phyloP scores from a whole-genome alignment of 208 protist species.

The Jaenimonas drosophilae region DNA sequence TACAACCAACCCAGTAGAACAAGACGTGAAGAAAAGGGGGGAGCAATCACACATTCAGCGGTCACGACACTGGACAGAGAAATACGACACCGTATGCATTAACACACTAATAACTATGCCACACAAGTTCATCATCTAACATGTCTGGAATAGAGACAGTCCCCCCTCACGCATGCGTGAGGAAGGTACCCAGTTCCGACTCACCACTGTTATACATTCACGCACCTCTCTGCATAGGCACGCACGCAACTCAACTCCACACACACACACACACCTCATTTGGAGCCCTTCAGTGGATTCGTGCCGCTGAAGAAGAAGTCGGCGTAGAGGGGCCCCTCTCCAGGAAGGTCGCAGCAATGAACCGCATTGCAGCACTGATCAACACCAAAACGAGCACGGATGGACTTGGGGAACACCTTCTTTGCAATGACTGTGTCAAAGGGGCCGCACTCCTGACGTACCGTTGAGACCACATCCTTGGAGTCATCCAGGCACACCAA shows the following conservation, averaged over 20 bases:
- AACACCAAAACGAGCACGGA: conserved; percentile 84
- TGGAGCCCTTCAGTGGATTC: neutral
- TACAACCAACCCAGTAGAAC: too few relatives aligned
- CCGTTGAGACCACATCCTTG: conserved; percentile 37
- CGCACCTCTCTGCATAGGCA: neutral
- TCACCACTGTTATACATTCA: too few relatives aligned
- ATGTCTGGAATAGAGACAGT: too few relatives aligned
- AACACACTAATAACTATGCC: too few relatives aligned
- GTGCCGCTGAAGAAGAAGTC: conserved; percentile 56
- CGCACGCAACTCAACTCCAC: too few relatives aligned
- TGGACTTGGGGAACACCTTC: conserved; percentile 66
- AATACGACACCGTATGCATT: too few relatives aligned
- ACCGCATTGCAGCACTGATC: conserved; percentile 80
- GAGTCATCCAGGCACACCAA: conserved; percentile 38
- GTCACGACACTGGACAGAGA: too few relatives aligned
- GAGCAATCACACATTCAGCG: too few relatives aligned
- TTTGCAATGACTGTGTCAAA: conserved; percentile 79
- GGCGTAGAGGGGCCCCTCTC: conserved; percentile 83
- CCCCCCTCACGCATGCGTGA: too few relatives aligned
- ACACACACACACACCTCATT: neutral
- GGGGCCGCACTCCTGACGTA: conserved; percentile 66
- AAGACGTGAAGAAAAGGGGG: too few relatives aligned
- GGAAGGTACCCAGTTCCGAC: too few relatives aligned
- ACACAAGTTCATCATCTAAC: too few relatives aligned
- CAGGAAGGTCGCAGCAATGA: conserved; percentile 93